These are phyloP conservation scores for Phialocephala subalpina DNA, from an alignment of 2,329 filamentous ascomycete species.

Conservation along the genomic window DNA sequence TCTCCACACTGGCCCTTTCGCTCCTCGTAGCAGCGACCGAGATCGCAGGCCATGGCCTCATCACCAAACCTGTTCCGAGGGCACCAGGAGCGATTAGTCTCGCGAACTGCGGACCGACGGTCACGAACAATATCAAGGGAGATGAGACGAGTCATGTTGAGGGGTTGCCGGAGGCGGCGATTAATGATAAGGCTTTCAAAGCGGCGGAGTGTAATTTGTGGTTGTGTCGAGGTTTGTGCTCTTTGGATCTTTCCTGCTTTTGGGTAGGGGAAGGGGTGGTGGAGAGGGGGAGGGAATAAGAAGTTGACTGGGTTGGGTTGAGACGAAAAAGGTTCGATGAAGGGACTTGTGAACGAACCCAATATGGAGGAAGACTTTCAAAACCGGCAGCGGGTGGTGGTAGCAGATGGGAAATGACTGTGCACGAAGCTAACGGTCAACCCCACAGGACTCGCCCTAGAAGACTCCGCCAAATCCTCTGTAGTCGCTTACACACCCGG, in stretches of 20 bases:
- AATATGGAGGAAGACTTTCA: too few species aligned
- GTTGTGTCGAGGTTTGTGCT: slow-evolving; percentile 54
- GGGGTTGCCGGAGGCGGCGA: slow-evolving; percentile 45
- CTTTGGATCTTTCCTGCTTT: slow-evolving; percentile 46
- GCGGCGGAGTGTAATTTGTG: slow-evolving; percentile 48
- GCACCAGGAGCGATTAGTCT: slow-evolving; percentile 50
- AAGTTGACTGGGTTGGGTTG: neutral
- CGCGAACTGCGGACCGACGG: slow-evolving; percentile 52
- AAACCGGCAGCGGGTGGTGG: too few species aligned
- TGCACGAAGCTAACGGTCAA: neutral
- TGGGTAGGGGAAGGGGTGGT: neutral
- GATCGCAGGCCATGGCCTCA: slow-evolving; percentile 50
- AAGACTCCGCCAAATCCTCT: slow-evolving; percentile 33
- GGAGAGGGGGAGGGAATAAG: neutral
- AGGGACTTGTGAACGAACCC: too few species aligned
- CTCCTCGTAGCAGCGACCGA: too few species aligned
- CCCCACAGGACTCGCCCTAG: neutral
- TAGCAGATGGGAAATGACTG: too few species aligned
- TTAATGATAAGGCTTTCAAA: slow-evolving; percentile 41
- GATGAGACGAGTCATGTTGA: slow-evolving; percentile 43
- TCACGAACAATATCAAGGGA: slow-evolving; percentile 43
- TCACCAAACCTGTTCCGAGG: slow-evolving; percentile 50
- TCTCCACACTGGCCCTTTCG: slow-evolving; percentile 18
- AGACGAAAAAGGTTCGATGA: neutral
- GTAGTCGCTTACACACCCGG: slow-evolving; percentile 53